A percentile compares a stretch with the other conserved stretches of the same genome.
phyloP scores from a whole-genome alignment of 2,329 filamentous ascomycete genomes.

The Pseudogymnoascus sp. region DNA sequence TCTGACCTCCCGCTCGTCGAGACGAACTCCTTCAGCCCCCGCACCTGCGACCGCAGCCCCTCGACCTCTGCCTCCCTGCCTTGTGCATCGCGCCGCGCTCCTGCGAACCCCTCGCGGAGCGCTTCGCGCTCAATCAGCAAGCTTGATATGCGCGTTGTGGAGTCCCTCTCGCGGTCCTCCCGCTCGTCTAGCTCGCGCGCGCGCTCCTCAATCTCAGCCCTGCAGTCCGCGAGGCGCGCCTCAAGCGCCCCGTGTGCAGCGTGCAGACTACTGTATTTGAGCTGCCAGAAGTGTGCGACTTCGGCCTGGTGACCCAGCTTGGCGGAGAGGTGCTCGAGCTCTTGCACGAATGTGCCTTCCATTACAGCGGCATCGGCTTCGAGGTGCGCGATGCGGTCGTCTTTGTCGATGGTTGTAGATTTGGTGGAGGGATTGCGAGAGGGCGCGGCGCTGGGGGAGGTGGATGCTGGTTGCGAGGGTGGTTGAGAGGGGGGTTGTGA shows the following conservation, averaged over 20 bases:
- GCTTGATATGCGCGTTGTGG: constrained; percentile 21
- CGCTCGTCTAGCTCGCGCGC: constrained; percentile 34
- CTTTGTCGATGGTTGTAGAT: constrained; percentile 33
- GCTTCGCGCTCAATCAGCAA: constrained; percentile 26
- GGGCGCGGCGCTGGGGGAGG: constrained; percentile 11
- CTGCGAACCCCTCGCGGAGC: constrained; percentile 41
- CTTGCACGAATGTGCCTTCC: constrained; percentile 44
- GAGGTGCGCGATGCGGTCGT: constrained; percentile 44
- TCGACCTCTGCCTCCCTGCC: constrained; percentile 49
- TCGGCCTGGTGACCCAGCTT: constrained; percentile 40
- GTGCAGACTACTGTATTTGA: constrained; percentile 37
- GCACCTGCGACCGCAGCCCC: constrained; percentile 49
- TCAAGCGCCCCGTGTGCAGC: constrained; percentile 44
- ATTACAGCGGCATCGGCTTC: constrained; percentile 44
- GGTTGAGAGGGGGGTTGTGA: not conserved
- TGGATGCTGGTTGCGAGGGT: constrained; percentile 6
- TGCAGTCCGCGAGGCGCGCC: constrained; percentile 43
- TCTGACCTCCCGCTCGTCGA: constrained; percentile 56
- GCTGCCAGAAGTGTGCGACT: constrained; percentile 48
- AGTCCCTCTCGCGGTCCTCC: constrained; percentile 29
- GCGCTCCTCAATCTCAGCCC: constrained; percentile 41
- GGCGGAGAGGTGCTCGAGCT: constrained; percentile 44
- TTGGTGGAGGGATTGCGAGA: constrained; percentile 6
- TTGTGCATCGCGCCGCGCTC: constrained; percentile 37
- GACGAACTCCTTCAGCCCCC: constrained; percentile 63